A percentile compares a stretch with the other conserved stretches of the same genome.
These are phyloP conservation scores for Fusarium sublunatum DNA, from an alignment of 2,329 filamentous ascomycete genomes.

Conservation along the genomic window DNA sequence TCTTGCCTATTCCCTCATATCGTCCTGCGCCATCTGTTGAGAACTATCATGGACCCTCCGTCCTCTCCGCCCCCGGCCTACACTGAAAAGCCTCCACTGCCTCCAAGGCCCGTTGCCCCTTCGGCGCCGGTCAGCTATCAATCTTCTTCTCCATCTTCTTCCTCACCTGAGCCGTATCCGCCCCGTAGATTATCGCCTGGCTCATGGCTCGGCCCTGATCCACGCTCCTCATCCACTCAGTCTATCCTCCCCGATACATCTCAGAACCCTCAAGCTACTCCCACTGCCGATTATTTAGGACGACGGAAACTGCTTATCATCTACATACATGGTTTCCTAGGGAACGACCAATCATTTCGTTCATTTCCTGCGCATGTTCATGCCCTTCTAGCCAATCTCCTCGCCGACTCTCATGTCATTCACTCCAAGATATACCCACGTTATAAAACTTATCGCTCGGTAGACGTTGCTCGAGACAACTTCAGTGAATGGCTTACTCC, in stretches of 20 bases:
- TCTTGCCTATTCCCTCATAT: not conserved
- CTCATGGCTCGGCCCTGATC: constrained; percentile 51
- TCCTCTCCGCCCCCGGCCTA: constrained; percentile 33
- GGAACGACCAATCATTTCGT: constrained; percentile 86
- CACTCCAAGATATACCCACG: constrained; percentile 88
- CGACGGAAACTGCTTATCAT: constrained; percentile 76
- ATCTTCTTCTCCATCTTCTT: constrained; percentile 8
- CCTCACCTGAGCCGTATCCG: constrained; percentile 6
- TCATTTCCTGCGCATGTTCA: constrained; percentile 92
- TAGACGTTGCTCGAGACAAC: constrained; percentile 80
- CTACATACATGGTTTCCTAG: constrained; percentile 92
- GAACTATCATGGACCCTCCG: constrained; percentile 18
- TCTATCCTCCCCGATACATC: constrained; percentile 51
- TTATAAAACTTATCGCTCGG: constrained; percentile 79
- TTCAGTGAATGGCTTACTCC: constrained; percentile 86
- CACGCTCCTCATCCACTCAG: constrained; percentile 62
- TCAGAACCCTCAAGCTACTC: constrained; percentile 8
- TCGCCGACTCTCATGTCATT: constrained; percentile 79
- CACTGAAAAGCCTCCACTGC: constrained; percentile 27
- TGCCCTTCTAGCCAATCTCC: constrained; percentile 72
- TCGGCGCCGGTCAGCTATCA: constrained; percentile 18
- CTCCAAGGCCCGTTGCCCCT: constrained; percentile 27
- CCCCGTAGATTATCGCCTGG: constrained; percentile 8
- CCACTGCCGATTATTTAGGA: constrained; percentile 22
- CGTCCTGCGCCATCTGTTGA: not conserved